A percentile compares a stretch with the other conserved stretches of the same genome.
phyloP scores from a whole-genome alignment of 2,329 filamentous ascomycete species.

The Hysterium pulicare region DNA sequence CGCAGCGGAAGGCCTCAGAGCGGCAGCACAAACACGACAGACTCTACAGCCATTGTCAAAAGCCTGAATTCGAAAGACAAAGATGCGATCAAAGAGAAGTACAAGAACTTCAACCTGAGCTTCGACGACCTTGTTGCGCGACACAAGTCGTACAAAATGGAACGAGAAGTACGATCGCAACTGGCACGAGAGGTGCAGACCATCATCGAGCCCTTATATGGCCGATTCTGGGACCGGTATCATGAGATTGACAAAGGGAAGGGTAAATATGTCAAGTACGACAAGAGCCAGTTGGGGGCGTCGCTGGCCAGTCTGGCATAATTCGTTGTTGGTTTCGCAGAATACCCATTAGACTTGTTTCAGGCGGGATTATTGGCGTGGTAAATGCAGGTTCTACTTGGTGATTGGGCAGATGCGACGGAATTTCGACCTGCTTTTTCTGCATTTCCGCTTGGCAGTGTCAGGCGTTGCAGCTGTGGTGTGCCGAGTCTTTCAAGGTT shows the following conservation, averaged over 20 bases:
- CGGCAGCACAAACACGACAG: conserved; percentile 51
- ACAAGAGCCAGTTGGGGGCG: conserved; percentile 75
- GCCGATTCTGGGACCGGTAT: conserved; percentile 93
- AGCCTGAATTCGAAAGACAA: conserved; percentile 84
- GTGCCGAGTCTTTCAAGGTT: too few species aligned
- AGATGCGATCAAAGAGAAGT: conserved; percentile 95
- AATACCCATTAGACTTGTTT: conserved; percentile 27
- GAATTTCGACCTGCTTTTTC: too few species aligned
- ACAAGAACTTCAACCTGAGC: conserved; percentile 80
- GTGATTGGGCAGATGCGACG: too few species aligned
- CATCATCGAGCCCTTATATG: conserved; percentile 91
- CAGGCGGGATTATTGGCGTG: conserved; percentile 12
- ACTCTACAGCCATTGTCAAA: conserved; percentile 82
- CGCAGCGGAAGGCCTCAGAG: conserved; percentile 64
- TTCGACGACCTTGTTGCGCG: conserved; percentile 85
- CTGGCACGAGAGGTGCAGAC: conserved; percentile 82
- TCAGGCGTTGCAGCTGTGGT: too few species aligned
- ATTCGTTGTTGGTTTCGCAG: conserved; percentile 18
- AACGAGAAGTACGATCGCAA: conserved; percentile 78
- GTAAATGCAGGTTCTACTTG: conserved; percentile 11
- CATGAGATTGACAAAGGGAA: conserved; percentile 97
- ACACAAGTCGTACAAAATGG: conserved; percentile 85
- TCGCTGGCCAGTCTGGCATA: conserved; percentile 49
- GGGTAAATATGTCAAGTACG: conserved; percentile 97
- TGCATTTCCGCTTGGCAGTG: too few species aligned